Conservation (phyloP, 2,329 filamentous ascomycete species). For the Sporothrix mexicana region DNA sequence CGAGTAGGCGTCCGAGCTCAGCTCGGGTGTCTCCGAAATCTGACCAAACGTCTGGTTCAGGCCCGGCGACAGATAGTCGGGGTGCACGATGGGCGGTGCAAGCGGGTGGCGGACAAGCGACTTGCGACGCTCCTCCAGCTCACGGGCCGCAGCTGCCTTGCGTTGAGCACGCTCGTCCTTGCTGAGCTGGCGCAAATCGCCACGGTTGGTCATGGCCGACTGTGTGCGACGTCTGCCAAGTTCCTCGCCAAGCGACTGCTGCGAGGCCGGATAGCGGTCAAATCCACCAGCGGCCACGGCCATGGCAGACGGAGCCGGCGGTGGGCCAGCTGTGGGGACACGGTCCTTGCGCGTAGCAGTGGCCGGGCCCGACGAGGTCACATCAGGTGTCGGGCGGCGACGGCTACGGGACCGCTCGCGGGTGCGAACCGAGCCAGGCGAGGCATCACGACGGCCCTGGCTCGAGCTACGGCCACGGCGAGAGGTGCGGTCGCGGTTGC, state of each 20-base stretch:
- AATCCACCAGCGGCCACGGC: slow-evolving; percentile 37
- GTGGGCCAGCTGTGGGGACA: slow-evolving; percentile 41
- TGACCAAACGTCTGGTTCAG: slow-evolving; percentile 26
- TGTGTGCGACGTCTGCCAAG: slow-evolving; percentile 47
- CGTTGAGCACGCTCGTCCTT: slow-evolving; percentile 68
- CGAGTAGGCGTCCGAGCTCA: slow-evolving; percentile 49
- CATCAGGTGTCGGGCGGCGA: slow-evolving; percentile 33
- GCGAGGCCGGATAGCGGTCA: slow-evolving; percentile 36
- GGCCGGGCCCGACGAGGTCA: slow-evolving; percentile 14
- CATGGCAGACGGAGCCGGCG: slow-evolving; percentile 38
- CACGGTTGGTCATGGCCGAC: slow-evolving; percentile 50
- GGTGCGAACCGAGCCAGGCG: slow-evolving; percentile 40
- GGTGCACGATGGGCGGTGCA: slow-evolving; percentile 79
- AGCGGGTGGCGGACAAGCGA: slow-evolving; percentile 82
- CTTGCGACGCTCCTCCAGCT: slow-evolving; percentile 85
- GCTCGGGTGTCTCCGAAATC: slow-evolving; percentile 43
- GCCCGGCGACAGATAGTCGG: slow-evolving; percentile 58
- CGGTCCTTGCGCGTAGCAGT: slow-evolving; percentile 41
- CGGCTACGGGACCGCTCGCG: slow-evolving; percentile 42
- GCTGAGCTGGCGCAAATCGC: slow-evolving; percentile 58
- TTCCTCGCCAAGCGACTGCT: slow-evolving; percentile 37
- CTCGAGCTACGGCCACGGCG: slow-evolving; percentile 54
- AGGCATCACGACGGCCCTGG: slow-evolving; percentile 43
- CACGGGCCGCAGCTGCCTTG: slow-evolving; percentile 78
- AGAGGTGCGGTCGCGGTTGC: slow-evolving; percentile 49